A percentile compares a stretch with the other conserved stretches of the same genome.
phyloP scores from a whole-genome alignment of 1,139 yeast genomes.

The Debaryomyces psychrophilus region DNA sequence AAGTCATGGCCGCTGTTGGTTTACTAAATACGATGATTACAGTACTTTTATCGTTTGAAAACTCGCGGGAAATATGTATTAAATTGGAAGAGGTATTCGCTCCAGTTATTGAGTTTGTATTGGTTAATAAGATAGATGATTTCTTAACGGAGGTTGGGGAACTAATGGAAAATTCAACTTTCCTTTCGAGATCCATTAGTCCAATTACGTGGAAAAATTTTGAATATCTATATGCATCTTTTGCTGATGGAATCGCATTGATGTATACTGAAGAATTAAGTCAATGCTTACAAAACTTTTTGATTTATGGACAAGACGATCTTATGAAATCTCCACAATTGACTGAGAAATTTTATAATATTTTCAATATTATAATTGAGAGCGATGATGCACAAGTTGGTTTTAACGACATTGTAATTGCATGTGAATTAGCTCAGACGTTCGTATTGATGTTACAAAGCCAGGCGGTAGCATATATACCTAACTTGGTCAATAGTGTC shows the following conservation, averaged over 20 bases:
- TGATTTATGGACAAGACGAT: slow-evolving; percentile 68
- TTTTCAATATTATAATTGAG: slow-evolving; percentile 42
- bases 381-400: slow-evolving; percentile 44
- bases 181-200: slow-evolving; percentile 69
- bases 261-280: slow-evolving; percentile 75
- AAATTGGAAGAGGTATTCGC: slow-evolving; percentile 72
- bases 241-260: slow-evolving; percentile 58
- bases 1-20: slow-evolving; percentile 87
- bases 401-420: slow-evolving; percentile 51
- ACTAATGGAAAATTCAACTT: slow-evolving; percentile 83
- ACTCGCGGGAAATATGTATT: slow-evolving; percentile 65
- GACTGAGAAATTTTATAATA: slow-evolving; percentile 28
- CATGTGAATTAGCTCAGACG: slow-evolving; percentile 58
- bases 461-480: slow-evolving; percentile 41
- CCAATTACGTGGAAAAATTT: slow-evolving; percentile 79
- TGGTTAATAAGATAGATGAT: slow-evolving; percentile 69
- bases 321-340: slow-evolving; percentile 37
- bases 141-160: slow-evolving; percentile 83
- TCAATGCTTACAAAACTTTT: slow-evolving; percentile 75
- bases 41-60: slow-evolving; percentile 83
- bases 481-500: slow-evolving; percentile 39
- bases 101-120: slow-evolving; percentile 72
- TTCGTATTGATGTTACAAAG: slow-evolving; percentile 54
- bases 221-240: slow-evolving; percentile 54
- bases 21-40: slow-evolving; percentile 85